These are phyloP conservation scores for Ramularia endophylla DNA, from an alignment of 2,329 filamentous ascomycete species.

Conservation along the genomic window DNA sequence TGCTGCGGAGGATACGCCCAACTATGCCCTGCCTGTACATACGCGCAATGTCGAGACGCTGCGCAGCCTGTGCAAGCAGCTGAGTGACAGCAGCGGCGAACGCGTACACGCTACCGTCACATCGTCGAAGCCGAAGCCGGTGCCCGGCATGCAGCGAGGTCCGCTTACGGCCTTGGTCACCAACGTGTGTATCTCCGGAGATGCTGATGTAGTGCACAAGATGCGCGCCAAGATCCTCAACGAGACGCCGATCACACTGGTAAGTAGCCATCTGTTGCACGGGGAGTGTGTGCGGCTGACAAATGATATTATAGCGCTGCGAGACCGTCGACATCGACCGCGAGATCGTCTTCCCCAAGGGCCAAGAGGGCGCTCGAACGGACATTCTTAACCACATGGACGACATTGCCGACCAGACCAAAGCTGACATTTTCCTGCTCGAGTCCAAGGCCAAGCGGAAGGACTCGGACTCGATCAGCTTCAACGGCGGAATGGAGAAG, in stretches of 20 bases:
- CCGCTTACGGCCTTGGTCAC: conserved; percentile 53
- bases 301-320: conserved; percentile 59
- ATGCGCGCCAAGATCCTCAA: conserved; percentile 86
- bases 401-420: conserved; percentile 78
- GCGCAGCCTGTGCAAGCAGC: conserved; percentile 71
- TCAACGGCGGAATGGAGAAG: conserved; percentile 70
- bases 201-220: conserved; percentile 80
- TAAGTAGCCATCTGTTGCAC: conserved; percentile 46
- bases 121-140: conserved; percentile 66
- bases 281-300: conserved; percentile 23
- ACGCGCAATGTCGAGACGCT: conserved; percentile 77
- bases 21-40: conserved; percentile 89
- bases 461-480: conserved; percentile 70
- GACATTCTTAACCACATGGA: conserved; percentile 80
- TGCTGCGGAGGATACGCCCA: conserved; percentile 74
- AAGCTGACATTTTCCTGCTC: conserved; percentile 93
- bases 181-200: conserved; percentile 85
- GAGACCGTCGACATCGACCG: conserved; percentile 91
- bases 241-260: conserved; percentile 85
- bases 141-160: conserved; percentile 47
- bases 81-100: conserved; percentile 59
- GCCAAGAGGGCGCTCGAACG: conserved; percentile 53
- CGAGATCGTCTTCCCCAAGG: conserved; percentile 70
- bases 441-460: conserved; percentile 69
- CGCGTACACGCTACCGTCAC: conserved; percentile 78